Evolutionary conservation across 441 rosid genomes (phyloP), one percentile per base, ranked within the genome.

Genomic region (Populus hybrid): DNA sequence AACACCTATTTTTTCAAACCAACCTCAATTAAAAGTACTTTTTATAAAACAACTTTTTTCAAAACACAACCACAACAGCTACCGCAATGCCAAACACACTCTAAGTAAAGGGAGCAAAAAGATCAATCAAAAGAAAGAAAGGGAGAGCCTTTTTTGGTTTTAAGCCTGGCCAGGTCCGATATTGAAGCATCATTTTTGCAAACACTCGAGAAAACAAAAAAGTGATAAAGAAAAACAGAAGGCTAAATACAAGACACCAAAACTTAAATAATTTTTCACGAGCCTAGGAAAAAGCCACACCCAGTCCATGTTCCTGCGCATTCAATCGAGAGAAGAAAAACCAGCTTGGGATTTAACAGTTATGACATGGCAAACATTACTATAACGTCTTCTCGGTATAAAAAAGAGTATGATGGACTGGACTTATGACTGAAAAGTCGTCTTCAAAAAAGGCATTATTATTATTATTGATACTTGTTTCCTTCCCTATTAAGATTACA

Each of bases 161-260:
- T 86, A 79, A 88, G 89, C 81, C 81, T 86, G 3, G 82, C 80
- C 19, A 84, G 83, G 75, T 85, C 87, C 75, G 26, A 34, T 79
- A 88, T 72, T 78, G 87, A 78, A 88, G 85, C 89, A 88, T 86
- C 91, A 83, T 87, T 86, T 73, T 87, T 50, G 9, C 72, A 40
- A 18, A 26, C 78, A 59, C 46, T 9, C 28, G 32, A 16, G 12
- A 12, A 74, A 66, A 1, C 12, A 16, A 6, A 53, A 35, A 19
- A 5, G 71, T 19, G 34, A 1, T 0, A 6, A 8, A 18, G 19
- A 14, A 26, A 28, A 66, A 23, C 12, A 40, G 10, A 40, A 40
- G 14, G 50, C 34, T 16, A 65, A 12, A n/a, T 42, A 2, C 4
- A 18, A 6, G n/a, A 12, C 69, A 40, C 8, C 24, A 23, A 50